phyloP scores from a whole-genome alignment of 352 stramenopile species.

The Pythium oligandrum region DNA sequence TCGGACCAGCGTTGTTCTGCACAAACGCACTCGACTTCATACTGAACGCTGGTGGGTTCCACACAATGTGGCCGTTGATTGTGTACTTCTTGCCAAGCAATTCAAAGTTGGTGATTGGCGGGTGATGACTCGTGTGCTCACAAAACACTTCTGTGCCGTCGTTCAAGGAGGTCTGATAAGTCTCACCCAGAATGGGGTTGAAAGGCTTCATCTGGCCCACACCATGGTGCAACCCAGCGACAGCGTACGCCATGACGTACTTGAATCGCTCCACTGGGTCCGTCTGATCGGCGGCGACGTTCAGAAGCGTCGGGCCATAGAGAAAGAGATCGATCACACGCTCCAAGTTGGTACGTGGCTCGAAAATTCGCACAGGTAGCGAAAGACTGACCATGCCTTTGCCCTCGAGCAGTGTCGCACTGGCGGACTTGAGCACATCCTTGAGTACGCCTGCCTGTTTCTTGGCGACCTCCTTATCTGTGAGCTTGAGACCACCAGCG shows the following conservation, averaged over 20 bases:
- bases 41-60: conserved; percentile 60
- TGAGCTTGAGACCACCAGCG: conserved; percentile 70
- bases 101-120: conserved; percentile 83
- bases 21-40: conserved; percentile 83
- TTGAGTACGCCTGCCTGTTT: conserved; percentile 83
- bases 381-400: conserved; percentile 66
- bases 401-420: conserved; percentile 30
- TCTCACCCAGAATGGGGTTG: conserved; percentile 82
- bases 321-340: conserved; percentile 77
- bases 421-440: conserved; percentile 72
- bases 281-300: conserved; percentile 44
- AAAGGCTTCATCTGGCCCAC: conserved; percentile 85
- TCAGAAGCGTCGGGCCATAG: conserved; percentile 75
- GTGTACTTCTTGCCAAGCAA: conserved; percentile 68
- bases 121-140: conserved; percentile 84
- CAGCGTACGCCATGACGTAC: conserved; percentile 70
- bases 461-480: conserved; percentile 83
- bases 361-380: conserved; percentile 82
- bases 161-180: conserved; percentile 68
- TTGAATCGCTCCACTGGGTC: conserved; percentile 78
- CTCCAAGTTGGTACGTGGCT: conserved; percentile 78
- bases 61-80: conserved; percentile 67
- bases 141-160: conserved; percentile 77
- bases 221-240: conserved; percentile 74
- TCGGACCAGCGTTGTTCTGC: conserved; percentile 72